phyloP scores from a whole-genome alignment of 106 monocot species.

The Alisma plantagoaquatica region DNA sequence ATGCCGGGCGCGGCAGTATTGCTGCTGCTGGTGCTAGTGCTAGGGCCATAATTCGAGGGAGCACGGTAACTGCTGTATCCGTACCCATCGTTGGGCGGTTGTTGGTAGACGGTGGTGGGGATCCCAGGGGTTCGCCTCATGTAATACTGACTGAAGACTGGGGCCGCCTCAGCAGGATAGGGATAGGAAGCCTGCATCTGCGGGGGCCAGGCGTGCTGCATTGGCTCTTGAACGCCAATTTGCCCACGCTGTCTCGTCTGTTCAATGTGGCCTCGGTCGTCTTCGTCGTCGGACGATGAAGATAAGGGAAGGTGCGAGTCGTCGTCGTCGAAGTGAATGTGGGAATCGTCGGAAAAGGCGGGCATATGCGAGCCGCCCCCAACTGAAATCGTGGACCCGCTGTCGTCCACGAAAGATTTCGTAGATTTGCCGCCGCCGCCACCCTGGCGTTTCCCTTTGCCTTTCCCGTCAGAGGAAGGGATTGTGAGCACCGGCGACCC shows the following conservation, averaged over 20 bases:
- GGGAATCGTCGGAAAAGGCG: slow-evolving; percentile 18
- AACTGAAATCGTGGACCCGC: slow-evolving; percentile 29
- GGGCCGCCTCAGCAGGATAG: too few relatives aligned
- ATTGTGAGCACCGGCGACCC: slow-evolving; percentile 33
- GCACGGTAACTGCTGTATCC: too few relatives aligned
- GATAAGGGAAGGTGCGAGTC: too few relatives aligned
- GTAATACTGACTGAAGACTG: too few relatives aligned
- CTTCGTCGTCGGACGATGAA: slow-evolving; percentile 22
- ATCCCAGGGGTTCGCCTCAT: slow-evolving; percentile 31
- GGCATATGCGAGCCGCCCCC: slow-evolving; percentile 6
- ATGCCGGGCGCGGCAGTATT: too few relatives aligned
- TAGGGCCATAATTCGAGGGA: too few relatives aligned
- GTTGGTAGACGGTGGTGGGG: slow-evolving; percentile 32
- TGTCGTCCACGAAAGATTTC: slow-evolving; percentile 6
- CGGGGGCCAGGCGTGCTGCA: too few relatives aligned
- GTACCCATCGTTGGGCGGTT: slow-evolving; percentile 14
- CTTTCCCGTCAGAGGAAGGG: slow-evolving; percentile 42
- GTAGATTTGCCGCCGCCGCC: not conserved
- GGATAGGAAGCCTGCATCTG: too few relatives aligned
- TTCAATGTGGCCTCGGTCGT: too few relatives aligned
- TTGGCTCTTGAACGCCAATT: too few relatives aligned
- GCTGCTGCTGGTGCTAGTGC: too few relatives aligned
- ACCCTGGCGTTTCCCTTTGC: slow-evolving; percentile 5
- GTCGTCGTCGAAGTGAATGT: slow-evolving; percentile 26
- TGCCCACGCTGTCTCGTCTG: too few relatives aligned